Conservation (phyloP, 371 early-diverging fungal species). For the Rhizopus sp. region DNA sequence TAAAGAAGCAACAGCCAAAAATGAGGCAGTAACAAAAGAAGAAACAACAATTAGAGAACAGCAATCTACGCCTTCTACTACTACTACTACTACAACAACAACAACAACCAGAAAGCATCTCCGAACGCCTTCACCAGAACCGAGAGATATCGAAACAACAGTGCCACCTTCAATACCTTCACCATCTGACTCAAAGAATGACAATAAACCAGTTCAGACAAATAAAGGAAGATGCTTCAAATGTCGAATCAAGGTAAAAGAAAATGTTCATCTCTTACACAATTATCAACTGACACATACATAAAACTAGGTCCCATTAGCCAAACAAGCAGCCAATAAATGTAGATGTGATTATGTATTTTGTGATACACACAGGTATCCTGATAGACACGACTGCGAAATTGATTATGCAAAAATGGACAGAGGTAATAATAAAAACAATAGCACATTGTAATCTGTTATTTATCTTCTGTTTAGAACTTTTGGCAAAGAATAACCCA, state of each 20-base stretch:
- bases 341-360: slow-evolving; percentile 81
- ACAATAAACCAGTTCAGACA: slow-evolving; percentile 51
- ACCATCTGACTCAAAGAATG: slow-evolving; percentile 20
- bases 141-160: slow-evolving; percentile 18
- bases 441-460: background rate
- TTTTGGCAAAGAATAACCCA: slow-evolving; percentile 78
- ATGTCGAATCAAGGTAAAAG: slow-evolving; percentile 68
- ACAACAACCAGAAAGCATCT: slow-evolving; percentile 30
- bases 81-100: too few relatives aligned
- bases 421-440: slow-evolving; percentile 44
- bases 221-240: slow-evolving; percentile 78
- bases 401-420: slow-evolving; percentile 74
- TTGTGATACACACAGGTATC: slow-evolving; percentile 79
- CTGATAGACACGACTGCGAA: slow-evolving; percentile 77
- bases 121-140: slow-evolving; percentile 34
- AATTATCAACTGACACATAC: background rate
- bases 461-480: slow-evolving; percentile 34
- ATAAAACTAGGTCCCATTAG: slow-evolving; percentile 62
- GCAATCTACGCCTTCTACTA: slow-evolving; percentile 10
- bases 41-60: slow-evolving; percentile 12
- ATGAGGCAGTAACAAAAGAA: slow-evolving; percentile 37
- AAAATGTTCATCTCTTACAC: background rate
- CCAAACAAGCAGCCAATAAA: slow-evolving; percentile 81
- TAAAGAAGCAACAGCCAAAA: slow-evolving; percentile 50
- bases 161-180: slow-evolving; percentile 15